phyloP scores from a whole-genome alignment of 768 basidiomycete genomes.

The Chalciporus chontae region DNA sequence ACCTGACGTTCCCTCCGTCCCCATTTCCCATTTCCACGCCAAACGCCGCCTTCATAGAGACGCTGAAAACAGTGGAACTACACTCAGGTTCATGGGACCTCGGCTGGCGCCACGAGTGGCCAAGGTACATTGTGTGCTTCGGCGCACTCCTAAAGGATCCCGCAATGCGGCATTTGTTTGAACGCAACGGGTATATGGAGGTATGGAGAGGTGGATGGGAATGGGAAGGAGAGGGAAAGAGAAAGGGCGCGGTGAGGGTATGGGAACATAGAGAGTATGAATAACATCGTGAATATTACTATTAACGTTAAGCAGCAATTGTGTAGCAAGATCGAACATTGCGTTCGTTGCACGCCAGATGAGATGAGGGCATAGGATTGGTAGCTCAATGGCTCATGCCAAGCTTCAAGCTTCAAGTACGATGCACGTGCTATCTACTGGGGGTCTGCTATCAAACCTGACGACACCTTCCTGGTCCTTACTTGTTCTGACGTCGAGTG shows the following conservation, averaged over 20 bases:
- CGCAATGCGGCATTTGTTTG: slow-evolving; percentile 46
- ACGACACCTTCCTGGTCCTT: slow-evolving; percentile 3
- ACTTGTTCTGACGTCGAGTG: slow-evolving; percentile 40
- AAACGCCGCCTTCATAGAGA: slow-evolving; percentile 32
- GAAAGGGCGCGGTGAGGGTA: slow-evolving; percentile 66
- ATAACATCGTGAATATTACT: neutral
- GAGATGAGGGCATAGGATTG: neutral
- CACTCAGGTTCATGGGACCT: slow-evolving; percentile 21
- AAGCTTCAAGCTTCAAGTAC: no score
- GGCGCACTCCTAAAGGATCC: slow-evolving; percentile 63
- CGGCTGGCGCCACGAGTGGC: slow-evolving; percentile 73
- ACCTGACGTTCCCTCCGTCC: slow-evolving; percentile 63
- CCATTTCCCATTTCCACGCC: slow-evolving; percentile 50
- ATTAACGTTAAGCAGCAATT: neutral
- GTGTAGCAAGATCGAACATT: neutral
- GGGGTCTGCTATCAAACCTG: neutral
- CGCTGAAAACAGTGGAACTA: slow-evolving; percentile 28
- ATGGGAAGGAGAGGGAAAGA: slow-evolving; percentile 60
- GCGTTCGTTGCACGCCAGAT: neutral
- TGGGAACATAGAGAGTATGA: slow-evolving; percentile 43
- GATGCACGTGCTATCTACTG: neutral
- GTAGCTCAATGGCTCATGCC: neutral
- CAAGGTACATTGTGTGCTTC: slow-evolving; percentile 79
- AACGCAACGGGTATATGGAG: slow-evolving; percentile 57
- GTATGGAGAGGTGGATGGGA: slow-evolving; percentile 68